These are phyloP conservation scores for Suillus subalutaceus DNA, from an alignment of 768 basidiomycete genomes.

Conservation along the genomic window DNA sequence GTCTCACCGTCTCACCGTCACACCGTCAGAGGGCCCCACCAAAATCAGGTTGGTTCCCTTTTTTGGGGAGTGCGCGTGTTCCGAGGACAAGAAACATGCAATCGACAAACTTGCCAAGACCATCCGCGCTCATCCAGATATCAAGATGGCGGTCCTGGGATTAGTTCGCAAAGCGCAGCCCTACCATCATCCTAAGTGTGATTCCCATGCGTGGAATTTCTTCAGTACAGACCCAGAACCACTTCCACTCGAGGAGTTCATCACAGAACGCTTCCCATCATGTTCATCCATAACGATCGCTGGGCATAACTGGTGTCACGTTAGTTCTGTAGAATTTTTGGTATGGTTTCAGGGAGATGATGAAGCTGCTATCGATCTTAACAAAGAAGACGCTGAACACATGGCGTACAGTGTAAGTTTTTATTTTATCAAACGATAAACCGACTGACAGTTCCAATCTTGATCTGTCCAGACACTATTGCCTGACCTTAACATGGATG, in stretches of 20 bases:
- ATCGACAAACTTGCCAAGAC: background rate
- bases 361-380: background rate
- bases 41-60: background rate
- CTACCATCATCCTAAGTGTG: too few species aligned
- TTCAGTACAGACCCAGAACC: too few species aligned
- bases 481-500: background rate
- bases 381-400: background rate
- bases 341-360: background rate
- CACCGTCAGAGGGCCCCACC: background rate
- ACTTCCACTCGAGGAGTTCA: background rate
- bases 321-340: background rate
- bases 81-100: background rate
- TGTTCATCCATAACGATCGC: background rate
- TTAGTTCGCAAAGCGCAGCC: background rate
- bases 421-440: background rate
- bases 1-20: background rate
- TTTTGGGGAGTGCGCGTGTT: background rate
- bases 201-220: too few species aligned
- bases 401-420: background rate
- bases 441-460: background rate
- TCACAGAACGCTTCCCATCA: background rate
- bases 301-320: background rate
- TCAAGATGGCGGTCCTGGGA: background rate
- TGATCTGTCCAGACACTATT: background rate
- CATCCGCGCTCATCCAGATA: background rate